Base-by-base conservation (phyloP, 106 monocot genomes). In the Narthecium ossifragum region DNA sequence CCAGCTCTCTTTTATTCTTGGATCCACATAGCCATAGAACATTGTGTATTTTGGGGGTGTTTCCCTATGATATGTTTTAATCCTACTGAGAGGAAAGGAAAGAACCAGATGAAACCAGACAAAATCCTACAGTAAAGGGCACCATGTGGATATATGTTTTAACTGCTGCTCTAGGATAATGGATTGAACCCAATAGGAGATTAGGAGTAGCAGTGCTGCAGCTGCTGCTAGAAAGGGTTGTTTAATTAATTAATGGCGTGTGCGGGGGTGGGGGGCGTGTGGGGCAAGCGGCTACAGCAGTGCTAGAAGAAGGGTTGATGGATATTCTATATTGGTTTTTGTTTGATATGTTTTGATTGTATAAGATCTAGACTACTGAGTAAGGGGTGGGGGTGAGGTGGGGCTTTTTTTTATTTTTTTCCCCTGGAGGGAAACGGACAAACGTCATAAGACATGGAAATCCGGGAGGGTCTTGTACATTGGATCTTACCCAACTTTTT, bases 381-480 rank as follows among this genome's bases (percentile, higher is more conserved):
- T n/a, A n/a, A n/a, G n/a, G n/a, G n/a, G n/a, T n/a, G n/a, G n/a
- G n/a, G n/a, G n/a, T n/a, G n/a, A n/a, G n/a, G n/a, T n/a, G n/a
- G n/a, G 12, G 14, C 18, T 18, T 13, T 43, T 4, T 3, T 43
- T 43, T 43, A 13, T 15, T 56, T 56, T 32, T 63, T 2, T 51
- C 14, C 21, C 26, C 6, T 28, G 7, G 26, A 37, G 11, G 25
- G 41, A 66, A 66, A 33, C 20, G 23, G 57, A 68, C 57, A 59
- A 57, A 34, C 2, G 3, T 43, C 10, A 12, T 30, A 60, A 39
- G 69, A 69, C 69, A 69, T 51, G 59, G 51, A 51, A 69, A 69
- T 69, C 69, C 60, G 69, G 60, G 59, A 50, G 39, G 23, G 70
- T 70, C 60, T 40, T 70, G 70, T 70, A 38, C 60, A 70, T 70